phyloP scores from a whole-genome alignment of 2,329 filamentous ascomycete species.

The Pestalotiopsis sp. region DNA sequence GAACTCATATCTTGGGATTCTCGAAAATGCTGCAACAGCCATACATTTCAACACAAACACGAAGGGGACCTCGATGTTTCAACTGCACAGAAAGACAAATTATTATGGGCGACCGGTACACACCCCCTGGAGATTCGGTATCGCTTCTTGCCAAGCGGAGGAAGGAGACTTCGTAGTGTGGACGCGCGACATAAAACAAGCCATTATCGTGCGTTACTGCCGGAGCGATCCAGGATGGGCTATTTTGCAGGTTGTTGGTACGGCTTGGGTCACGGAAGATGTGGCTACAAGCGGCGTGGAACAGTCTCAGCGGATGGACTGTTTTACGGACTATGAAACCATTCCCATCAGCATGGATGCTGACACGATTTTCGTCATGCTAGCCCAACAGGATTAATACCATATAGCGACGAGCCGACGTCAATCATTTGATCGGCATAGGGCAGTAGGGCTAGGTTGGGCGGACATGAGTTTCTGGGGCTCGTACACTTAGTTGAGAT shows the following conservation, averaged over 20 bases:
- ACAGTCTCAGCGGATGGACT: neutral
- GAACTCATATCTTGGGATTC: neutral
- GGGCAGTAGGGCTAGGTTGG: too few relatives aligned
- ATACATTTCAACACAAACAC: neutral
- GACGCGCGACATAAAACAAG: slow-evolving; percentile 1
- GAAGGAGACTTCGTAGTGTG: slow-evolving; percentile 9
- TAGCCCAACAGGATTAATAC: neutral
- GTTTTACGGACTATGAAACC: neutral
- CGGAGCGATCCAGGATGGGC: neutral
- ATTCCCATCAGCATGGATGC: slow-evolving; percentile 7
- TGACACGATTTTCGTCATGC: slow-evolving; percentile 4
- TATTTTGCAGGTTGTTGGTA: neutral
- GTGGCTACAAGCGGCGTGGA: neutral
- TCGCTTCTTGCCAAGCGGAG: slow-evolving; percentile 8
- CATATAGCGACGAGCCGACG: too few relatives aligned
- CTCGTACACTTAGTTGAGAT: too few relatives aligned
- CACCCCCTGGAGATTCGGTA: slow-evolving; percentile 12
- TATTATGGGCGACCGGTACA: neutral
- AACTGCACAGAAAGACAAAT: neutral
- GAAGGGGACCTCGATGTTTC: neutral
- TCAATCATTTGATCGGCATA: too few relatives aligned
- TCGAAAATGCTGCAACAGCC: neutral
- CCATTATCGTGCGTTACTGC: neutral
- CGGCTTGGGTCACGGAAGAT: slow-evolving; percentile 9
- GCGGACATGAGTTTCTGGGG: too few relatives aligned